Evolutionary conservation across 768 basidiomycete genomes (phyloP), one percentile per base, ranked within the genome.

Genomic region (Psilocybe cyanescens): DNA sequence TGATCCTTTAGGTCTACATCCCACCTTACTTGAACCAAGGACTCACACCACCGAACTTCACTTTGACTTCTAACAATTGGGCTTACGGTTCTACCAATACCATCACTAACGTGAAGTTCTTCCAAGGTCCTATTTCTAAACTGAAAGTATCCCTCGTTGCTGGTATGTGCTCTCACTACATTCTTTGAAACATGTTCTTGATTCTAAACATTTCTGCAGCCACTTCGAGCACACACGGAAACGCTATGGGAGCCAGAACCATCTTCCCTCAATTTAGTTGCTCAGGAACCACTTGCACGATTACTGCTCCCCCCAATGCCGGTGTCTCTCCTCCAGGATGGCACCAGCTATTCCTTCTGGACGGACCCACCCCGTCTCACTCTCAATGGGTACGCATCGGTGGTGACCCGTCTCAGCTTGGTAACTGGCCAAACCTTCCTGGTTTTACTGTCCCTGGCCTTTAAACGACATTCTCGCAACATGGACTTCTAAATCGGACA

Each of bases 11-110:
- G 78, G 87, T 89, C 29, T 97, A 97, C 76, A 83, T 91, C 67
- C 97, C 97, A 5, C 92, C 91, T 14, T 98, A 97, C 74, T 82
- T 94, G 61, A 86, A 76, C 63, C 74, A 83, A 63, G 90, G 90
- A 8, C 75, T 81, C 62, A 71, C 64, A 4, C 90, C 89, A 59
- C 95, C 91, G 0, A 77, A 73, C 46, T 90, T 86, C 71, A 85
- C 79, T 19, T 78, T 91, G 47, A 65, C 79, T 0, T 70, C 78
- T 59, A 83, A 79, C 9, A 91, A 94, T 68, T 92, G 90, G 90
- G 72, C 67, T 0, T 86, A 88, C 30, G 80, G 83, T 0, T 79
- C 81, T 9, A 71, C 71, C n/a, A 85, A 86, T 65, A 70, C 72
- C 1, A 88, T 94, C 65, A 77, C 73, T 5, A 78, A 79, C 51